Base-by-base conservation (phyloP, 129 eudicot species). In the Lonicera japonica region DNA sequence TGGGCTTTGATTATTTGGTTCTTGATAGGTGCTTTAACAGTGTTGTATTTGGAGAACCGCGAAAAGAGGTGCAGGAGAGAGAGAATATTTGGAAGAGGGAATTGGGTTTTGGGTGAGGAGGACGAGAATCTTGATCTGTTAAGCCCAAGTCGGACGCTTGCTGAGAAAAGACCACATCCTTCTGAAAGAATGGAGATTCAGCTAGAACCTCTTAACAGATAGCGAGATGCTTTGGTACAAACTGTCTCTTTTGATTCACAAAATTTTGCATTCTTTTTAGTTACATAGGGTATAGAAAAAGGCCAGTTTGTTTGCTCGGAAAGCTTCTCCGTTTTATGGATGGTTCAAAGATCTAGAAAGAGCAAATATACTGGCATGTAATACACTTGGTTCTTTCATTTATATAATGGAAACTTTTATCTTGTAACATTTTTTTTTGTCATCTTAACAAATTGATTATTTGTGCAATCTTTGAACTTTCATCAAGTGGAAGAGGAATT, bases 91-190 rank as follows among this genome's bases (percentile, higher is more conserved):
- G 82, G 78, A 58, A 70, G 88, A 69, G 77, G 90, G 60, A 65
- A 76, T 60, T 91, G 90, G 88, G 96, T 91, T 13, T 64, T 82
- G 72, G 95, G 96, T 39, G 66, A 84, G 66, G 88, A 84, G 29
- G 96, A 91, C 34, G 98, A 91, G 70, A 88, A 87, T 71, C 67
- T 60, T 34, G 88, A 91, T 76, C 96, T 91, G 34, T 72, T 91
- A 73, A 80, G 79, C 39, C 84, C 75, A 36, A 78, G 73, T 29
- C 61, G 79, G 65, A 57, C 61, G 59, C 47, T 38, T 76, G 46
- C 53, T 14, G 90, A 78, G 46, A 82, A 77, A 72, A 71, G 80
- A 45, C 38, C 76, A 14, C 62, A 46, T 61, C 24, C 82, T 62
- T 79, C 90, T 20, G 84, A 71, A 46, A 79, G 83, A 70, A 75